Evolutionary conservation across 345 rosid genomes (phyloP), one percentile per base, ranked within the genome.

Genomic region (Lumnitzera littorea): DNA sequence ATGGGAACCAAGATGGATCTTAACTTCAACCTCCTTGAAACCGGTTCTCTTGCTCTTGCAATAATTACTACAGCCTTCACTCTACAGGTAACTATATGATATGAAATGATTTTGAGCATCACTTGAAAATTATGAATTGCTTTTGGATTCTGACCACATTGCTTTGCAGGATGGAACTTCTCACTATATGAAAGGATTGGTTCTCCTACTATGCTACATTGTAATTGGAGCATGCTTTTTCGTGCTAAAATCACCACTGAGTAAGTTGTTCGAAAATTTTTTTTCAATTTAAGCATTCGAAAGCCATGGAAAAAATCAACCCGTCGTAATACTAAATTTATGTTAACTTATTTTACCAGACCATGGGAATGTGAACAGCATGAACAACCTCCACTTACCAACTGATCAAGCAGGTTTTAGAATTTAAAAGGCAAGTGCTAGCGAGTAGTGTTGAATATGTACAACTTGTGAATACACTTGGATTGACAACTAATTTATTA

Each of bases 151-250:
- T 36, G 43, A 36, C 1, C 11, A 9, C 43, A 9, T 36, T 36
- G 43, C 9, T 36, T 56, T 61, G 29, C 79, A 92, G 96, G 98
- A 89, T 74, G 97, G 97, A 10, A 89, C 85, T 51, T 89, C 98
- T 57, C 94, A 92, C 70, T 89, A 92, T 84, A 53, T 91, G 80
- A 91, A 91, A 72, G 96, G 98, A 50, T 56, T 89, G 59, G 70
- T 84, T 62, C 83, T 87, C 24, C 53, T 84, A 50, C 68, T 90
- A 57, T 82, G 88, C 69, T 92, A 90, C 70, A 3, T 80, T n/a
- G 87, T 87, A 9, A 83, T 89, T 51, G 94, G 79, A 31, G 81
- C 95, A 13, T 89, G 96, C 80, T 89, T 92, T 63, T 89, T 81
- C 29, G 80, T 89, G 25, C 52, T 68, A 66, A 68, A 73, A 53